Evolutionary conservation across 2,329 filamentous ascomycete species (phyloP), one percentile per base, ranked within the genome.

Genomic region (Albifimbria verrucaria): DNA sequence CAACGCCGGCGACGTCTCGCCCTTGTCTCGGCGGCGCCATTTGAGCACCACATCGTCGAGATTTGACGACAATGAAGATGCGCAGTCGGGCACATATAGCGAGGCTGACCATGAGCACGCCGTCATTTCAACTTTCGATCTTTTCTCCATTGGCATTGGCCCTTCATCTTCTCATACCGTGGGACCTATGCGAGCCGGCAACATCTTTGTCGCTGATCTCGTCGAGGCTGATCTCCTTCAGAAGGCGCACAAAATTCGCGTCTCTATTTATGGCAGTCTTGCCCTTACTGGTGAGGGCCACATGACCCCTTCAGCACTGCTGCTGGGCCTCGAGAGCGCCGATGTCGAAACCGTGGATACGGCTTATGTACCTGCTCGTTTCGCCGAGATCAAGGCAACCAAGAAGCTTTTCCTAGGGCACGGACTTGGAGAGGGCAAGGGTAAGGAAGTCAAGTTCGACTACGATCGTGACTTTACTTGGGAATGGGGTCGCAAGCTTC

Each of bases 101-200:
- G 77, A 79, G 57, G 69, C 76, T 2, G 76, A 77, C 47, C 73
- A 77, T 46, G 77, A 79, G 57, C 77, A 79, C 58, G 77, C 77
- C 53, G 77, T 79, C 60, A 79, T 79, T 52, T 79, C 77, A 2
- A 75, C 77, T 0, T 79, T 79, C 56, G 77, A 79, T 59, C 68
- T 79, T 28, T 79, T 79, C 62, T 78, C 76, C 26, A 77, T 79
- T 50, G 77, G 77, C 57, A 78, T 79, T 57, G 77, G 77, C 1
- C 77, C 77, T 11, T 79, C 76, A 0, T 79, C 77, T 2, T 79
- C 76, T 11, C 77, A 79, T 62, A 79, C 77, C 1, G 77, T 79
- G 22, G 77, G 77, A 1, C 77, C 77, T 18, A 79, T 79, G 77
- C 74, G 77, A 18, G 77, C 77, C 7, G 76, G 77, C 28, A 77